Percentiles rank a stretch among this genome's conserved stretches.
phyloP scores from a whole-genome alignment of 306 rosid genomes.

The Acmispon strigosus region DNA sequence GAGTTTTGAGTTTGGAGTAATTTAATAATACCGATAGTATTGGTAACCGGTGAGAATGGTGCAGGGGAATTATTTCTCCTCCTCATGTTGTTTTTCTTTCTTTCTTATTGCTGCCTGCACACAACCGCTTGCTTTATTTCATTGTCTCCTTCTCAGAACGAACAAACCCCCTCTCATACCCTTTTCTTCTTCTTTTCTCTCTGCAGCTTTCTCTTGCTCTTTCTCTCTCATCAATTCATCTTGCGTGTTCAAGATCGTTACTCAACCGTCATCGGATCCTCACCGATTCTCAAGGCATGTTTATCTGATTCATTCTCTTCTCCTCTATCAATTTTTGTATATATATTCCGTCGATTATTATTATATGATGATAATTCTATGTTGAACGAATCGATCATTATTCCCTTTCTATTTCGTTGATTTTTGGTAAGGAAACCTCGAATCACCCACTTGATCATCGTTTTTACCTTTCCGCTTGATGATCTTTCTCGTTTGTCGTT shows the following conservation, averaged over 20 bases:
- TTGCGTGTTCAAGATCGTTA: conserved; percentile 21
- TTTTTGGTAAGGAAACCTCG: conserved; percentile 7
- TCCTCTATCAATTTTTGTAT: neutral
- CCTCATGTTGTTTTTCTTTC: neutral
- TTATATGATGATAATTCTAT: neutral
- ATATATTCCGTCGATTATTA: neutral
- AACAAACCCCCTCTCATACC: neutral
- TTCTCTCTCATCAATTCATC: neutral
- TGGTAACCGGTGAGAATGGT: conserved; percentile 51
- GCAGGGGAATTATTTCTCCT: conserved; percentile 35
- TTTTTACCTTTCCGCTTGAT: neutral
- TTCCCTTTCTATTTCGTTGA: neutral
- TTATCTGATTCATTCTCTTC: conserved; percentile 2
- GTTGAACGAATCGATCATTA: conserved; percentile 12
- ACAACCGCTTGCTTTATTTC: conserved; percentile 46
- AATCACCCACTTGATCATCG: conserved; percentile 18
- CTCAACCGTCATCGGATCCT: conserved; percentile 22
- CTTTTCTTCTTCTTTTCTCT: neutral
- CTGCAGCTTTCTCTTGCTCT: neutral
- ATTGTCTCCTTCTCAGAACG: conserved; percentile 19
- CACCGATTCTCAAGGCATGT: conserved; percentile 28
- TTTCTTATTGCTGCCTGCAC: conserved; percentile 24
- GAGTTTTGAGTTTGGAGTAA: no score
- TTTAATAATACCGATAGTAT: conserved; percentile 25
- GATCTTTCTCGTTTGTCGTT: conserved; percentile 7